Evolutionary conservation across 768 basidiomycete species (phyloP).

Genomic region (Crassisporium funariophilum): DNA sequence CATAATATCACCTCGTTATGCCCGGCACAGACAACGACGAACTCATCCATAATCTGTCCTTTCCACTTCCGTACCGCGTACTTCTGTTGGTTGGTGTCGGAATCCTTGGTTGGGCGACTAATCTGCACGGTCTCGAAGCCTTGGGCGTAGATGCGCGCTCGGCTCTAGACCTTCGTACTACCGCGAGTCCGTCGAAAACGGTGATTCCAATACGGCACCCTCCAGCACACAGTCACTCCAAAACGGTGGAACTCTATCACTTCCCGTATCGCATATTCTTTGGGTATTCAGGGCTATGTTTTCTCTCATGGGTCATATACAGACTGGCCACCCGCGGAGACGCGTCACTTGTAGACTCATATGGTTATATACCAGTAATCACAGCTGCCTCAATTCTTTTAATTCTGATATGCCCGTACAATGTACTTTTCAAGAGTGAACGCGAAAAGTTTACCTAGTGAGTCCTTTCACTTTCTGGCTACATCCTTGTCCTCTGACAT

Average conservation of each 20-base stretch:
- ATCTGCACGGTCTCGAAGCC: constrained; percentile 80
- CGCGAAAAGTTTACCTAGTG: constrained; percentile 80
- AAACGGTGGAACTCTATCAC: constrained; percentile 49
- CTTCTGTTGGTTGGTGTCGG: constrained; percentile 78
- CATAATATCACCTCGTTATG: constrained; percentile 19
- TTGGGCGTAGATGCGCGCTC: constrained; percentile 73
- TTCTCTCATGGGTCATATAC: constrained; percentile 71
- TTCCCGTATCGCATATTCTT: constrained; percentile 70
- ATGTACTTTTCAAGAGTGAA: constrained; percentile 67
- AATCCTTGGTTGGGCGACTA: constrained; percentile 89
- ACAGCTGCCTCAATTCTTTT: constrained; percentile 60
- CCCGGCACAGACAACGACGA: constrained; percentile 32
- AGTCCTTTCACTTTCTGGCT: constrained; percentile 32
- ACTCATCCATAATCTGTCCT: constrained; percentile 52
- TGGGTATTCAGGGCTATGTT: constrained; percentile 61
- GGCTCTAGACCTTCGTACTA: constrained; percentile 66
- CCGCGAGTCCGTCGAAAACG: constrained; percentile 27
- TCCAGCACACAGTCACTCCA: constrained; percentile 35
- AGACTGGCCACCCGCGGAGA: constrained; percentile 60
- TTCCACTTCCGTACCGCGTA: constrained; percentile 93
- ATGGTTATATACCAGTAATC: constrained; percentile 75
- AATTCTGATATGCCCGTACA: constrained; percentile 65
- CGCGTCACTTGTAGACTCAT: constrained; percentile 64
- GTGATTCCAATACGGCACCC: constrained; percentile 30
- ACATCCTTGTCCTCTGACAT: constrained; percentile 2